phyloP scores from a whole-genome alignment of 202 grass and related monocot genomes.

The Eragrostis tef region DNA sequence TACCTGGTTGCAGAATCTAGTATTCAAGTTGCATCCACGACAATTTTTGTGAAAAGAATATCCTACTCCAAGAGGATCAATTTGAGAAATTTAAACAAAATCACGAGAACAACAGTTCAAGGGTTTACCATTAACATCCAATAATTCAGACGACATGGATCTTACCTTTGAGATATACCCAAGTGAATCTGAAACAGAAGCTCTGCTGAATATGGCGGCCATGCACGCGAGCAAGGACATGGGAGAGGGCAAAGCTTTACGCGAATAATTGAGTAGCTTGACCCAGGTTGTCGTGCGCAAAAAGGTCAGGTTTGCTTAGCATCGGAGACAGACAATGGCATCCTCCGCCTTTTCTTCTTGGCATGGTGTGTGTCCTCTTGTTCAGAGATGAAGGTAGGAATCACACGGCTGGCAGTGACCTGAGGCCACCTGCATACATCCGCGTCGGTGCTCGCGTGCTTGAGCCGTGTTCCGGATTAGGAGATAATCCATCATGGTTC shows the following conservation, averaged over 20 bases:
- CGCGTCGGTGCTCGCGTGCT: background rate
- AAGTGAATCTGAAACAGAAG: background rate
- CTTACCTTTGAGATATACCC: background rate
- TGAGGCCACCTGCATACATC: background rate
- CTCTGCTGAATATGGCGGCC: background rate
- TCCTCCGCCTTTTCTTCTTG: slow-evolving; percentile 13
- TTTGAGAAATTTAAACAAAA: too few species aligned
- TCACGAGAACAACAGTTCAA: too few species aligned
- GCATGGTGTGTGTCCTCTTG: background rate
- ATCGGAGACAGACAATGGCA: slow-evolving; percentile 1
- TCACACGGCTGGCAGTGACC: slow-evolving; percentile 38
- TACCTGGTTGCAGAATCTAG: too few species aligned
- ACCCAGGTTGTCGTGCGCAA: slow-evolving; percentile 8
- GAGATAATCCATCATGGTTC: too few species aligned
- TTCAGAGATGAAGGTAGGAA: slow-evolving; percentile 37
- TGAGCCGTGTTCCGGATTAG: background rate
- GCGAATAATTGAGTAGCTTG: slow-evolving; percentile 39
- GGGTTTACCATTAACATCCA: too few species aligned
- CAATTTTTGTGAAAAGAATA: background rate
- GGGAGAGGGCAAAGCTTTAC: background rate
- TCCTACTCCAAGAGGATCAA: too few species aligned
- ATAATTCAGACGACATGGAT: background rate
- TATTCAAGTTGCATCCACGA: background rate
- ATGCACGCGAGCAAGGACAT: background rate
- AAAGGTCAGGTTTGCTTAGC: slow-evolving; percentile 43